Conservation (phyloP, 345 rosid genomes). For the Salix arbutifolia region DNA sequence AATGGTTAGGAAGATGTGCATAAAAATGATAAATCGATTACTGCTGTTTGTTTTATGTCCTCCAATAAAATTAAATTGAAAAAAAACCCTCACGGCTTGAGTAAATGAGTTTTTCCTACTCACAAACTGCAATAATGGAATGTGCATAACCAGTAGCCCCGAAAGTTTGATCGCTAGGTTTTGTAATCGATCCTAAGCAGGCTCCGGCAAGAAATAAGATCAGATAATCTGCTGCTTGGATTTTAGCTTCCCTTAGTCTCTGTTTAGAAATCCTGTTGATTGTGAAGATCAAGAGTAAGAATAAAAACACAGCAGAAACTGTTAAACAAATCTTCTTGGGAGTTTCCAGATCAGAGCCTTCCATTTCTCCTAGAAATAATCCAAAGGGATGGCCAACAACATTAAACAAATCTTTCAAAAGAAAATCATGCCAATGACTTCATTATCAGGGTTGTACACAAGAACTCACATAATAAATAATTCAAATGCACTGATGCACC, state of each 20-base stretch:
- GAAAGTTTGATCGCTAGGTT: slow-evolving; percentile 59
- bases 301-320: slow-evolving; percentile 1
- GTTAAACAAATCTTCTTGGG: neutral
- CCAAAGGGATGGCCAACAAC: neutral
- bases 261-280: slow-evolving; percentile 73
- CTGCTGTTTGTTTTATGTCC: neutral
- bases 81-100: neutral
- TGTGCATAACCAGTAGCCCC: slow-evolving; percentile 73
- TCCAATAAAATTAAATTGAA: neutral
- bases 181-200: slow-evolving; percentile 73
- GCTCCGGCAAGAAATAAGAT: slow-evolving; percentile 92
- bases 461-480: neutral
- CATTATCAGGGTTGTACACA: neutral
- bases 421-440: neutral
- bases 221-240: slow-evolving; percentile 75
- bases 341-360: neutral
- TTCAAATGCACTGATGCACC: neutral
- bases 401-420: neutral
- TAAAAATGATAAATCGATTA: neutral
- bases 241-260: slow-evolving; percentile 69
- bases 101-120: slow-evolving; percentile 28
- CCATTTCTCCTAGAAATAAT: neutral
- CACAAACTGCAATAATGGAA: slow-evolving; percentile 90
- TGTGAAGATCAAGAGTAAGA: slow-evolving; percentile 3
- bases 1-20: slow-evolving; percentile 1